A percentile compares a stretch with the other conserved stretches of the same genome.
Conservation (phyloP, 2,329 filamentous ascomycete species). For the Hypoxylon sp. region DNA sequence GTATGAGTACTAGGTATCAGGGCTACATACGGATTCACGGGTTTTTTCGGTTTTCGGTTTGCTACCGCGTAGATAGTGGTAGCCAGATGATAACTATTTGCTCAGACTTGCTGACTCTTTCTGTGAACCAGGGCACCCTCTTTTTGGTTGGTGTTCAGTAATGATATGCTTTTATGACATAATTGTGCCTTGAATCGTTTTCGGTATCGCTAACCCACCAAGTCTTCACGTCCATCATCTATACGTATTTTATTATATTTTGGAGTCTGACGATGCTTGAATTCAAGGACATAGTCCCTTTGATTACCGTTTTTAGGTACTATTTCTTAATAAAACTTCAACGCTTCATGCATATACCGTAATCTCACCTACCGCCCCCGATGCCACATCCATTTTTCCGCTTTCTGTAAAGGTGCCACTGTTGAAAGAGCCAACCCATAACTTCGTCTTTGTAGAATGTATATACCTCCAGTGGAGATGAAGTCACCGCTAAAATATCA, state of each 20-base stretch:
- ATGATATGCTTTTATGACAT: not conserved
- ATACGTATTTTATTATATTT: not conserved
- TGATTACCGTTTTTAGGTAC: not conserved
- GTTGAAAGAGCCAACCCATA: slow-evolving; percentile 34
- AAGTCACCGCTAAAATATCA: slow-evolving; percentile 1
- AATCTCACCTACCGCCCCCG: not conserved
- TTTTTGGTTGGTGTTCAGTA: not conserved
- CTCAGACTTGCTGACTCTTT: not conserved
- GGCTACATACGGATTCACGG: not conserved
- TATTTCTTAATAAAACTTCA: not conserved
- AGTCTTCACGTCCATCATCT: too few relatives aligned
- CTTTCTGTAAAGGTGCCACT: slow-evolving; percentile 21
- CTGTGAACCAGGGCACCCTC: not conserved
- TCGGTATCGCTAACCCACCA: not conserved
- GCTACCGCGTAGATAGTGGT: not conserved
- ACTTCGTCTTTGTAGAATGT: slow-evolving; percentile 1
- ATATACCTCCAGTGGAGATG: not conserved
- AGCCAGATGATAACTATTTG: not conserved
- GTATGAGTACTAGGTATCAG: not conserved
- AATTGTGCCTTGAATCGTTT: not conserved
- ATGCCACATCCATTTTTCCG: slow-evolving; percentile 12
- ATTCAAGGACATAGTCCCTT: not conserved
- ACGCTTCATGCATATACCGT: not conserved
- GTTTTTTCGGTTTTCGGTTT: not conserved
- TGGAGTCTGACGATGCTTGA: not conserved